Evolutionary conservation across 352 stramenopile genomes (phyloP).

Genomic region (Phytophthora pseudosyringae): DNA sequence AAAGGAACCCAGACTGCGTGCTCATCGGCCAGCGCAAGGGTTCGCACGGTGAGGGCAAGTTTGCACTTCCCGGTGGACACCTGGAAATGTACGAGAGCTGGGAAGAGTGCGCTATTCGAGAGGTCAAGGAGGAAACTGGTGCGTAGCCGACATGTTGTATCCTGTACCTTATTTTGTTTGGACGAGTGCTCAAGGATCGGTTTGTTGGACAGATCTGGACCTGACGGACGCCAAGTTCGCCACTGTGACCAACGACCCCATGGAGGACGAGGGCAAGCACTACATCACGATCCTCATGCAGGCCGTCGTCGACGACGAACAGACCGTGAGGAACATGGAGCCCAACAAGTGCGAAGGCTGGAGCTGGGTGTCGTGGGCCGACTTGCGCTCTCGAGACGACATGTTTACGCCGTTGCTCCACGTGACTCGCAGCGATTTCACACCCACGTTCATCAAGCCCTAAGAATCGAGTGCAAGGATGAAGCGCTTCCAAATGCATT

Average conservation of each 20-base stretch:
- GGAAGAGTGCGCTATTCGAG: constrained; percentile 77
- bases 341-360: constrained; percentile 85
- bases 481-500: neutral
- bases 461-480: neutral
- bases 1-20: constrained; percentile 68
- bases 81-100: constrained; percentile 87
- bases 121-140: constrained; percentile 88
- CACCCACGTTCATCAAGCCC: constrained; percentile 37
- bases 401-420: constrained; percentile 81
- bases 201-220: constrained; percentile 55
- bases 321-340: constrained; percentile 79
- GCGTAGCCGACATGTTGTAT: constrained; percentile 8
- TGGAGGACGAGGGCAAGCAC: constrained; percentile 83
- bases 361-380: constrained; percentile 66
- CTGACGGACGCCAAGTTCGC: constrained; percentile 59
- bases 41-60: constrained; percentile 79
- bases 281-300: constrained; percentile 91
- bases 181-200: constrained; percentile 1
- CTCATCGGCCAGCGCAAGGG: constrained; percentile 76
- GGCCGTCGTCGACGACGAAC: constrained; percentile 51
- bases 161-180: constrained; percentile 1
- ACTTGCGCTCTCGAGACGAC: constrained; percentile 60
- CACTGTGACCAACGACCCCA: constrained; percentile 85
- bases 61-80: constrained; percentile 78
- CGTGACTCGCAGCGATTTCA: constrained; percentile 67